A percentile compares a stretch with the other conserved stretches of the same genome.
These are phyloP conservation scores for Leccinum holopus DNA, from an alignment of 1,284 basidiomycete genomes.

Conservation along the genomic window DNA sequence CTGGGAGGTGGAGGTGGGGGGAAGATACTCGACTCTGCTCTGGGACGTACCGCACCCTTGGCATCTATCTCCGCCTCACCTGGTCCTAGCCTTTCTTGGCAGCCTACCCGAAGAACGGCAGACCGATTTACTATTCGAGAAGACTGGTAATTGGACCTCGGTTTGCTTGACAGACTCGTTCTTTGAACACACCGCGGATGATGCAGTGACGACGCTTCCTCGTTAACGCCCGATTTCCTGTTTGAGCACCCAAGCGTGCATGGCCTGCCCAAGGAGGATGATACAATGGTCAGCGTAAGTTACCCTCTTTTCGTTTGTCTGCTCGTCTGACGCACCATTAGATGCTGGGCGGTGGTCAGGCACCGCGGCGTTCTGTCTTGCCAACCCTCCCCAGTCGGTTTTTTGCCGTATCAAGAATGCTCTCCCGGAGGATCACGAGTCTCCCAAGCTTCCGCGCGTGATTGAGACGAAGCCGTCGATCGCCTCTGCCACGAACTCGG, in stretches of 20 bases:
- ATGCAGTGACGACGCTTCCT: conserved; percentile 32
- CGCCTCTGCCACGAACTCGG: conserved; percentile 53
- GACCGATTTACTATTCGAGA: conserved; percentile 65
- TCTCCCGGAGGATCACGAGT: conserved; percentile 32
- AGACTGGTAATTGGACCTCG: conserved; percentile 52
- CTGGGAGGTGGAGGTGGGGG: too few species aligned
- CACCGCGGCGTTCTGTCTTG: conserved; percentile 58
- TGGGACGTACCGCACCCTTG: too few species aligned
- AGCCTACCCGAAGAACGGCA: conserved; percentile 15
- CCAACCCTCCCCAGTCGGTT: conserved; percentile 36
- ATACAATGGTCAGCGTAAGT: conserved; percentile 76
- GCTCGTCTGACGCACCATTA: conserved; percentile 38
- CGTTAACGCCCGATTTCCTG: conserved; percentile 66
- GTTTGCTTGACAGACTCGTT: conserved; percentile 44
- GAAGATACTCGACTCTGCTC: too few species aligned
- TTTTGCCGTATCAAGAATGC: conserved; percentile 30
- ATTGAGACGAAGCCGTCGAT: conserved; percentile 57
- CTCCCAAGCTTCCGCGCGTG: conserved; percentile 45
- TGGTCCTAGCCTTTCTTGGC: conserved; percentile 21
- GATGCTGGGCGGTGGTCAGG: conserved; percentile 76
- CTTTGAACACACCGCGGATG: conserved; percentile 51
- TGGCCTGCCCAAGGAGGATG: conserved; percentile 53
- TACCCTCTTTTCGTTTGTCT: conserved; percentile 36
- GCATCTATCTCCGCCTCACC: too few species aligned
- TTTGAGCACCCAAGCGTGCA: conserved; percentile 52